Percentiles rank a stretch among this genome's conserved stretches.
phyloP scores from a whole-genome alignment of 805 yeast genomes.

The Phaffomyces opuntiae region DNA sequence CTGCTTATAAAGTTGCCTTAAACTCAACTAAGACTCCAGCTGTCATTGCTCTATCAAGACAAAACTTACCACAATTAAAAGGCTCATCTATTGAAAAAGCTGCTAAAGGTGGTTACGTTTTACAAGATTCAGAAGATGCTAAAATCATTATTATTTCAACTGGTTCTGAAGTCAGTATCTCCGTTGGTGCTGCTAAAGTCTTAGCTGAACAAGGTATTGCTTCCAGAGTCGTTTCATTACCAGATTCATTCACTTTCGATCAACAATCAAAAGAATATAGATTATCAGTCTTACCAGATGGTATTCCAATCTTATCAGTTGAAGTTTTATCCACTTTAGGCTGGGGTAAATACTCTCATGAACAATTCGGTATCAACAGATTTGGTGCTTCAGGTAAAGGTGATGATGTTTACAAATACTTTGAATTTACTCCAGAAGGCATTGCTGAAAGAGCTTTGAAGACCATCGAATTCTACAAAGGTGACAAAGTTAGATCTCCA shows the following conservation, averaged over 20 bases:
- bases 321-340: constrained; percentile 91
- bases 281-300: constrained; percentile 88
- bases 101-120: constrained; percentile 87
- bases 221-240: constrained; percentile 83
- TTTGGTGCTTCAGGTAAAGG: constrained; percentile 97
- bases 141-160: constrained; percentile 78
- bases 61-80: constrained; percentile 85
- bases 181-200: constrained; percentile 75
- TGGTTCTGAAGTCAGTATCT: constrained; percentile 85
- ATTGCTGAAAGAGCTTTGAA: constrained; percentile 78
- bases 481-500: constrained; percentile 64
- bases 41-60: constrained; percentile 75
- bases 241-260: constrained; percentile 89
- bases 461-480: constrained; percentile 80
- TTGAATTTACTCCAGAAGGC: constrained; percentile 91
- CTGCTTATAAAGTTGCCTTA: constrained; percentile 67
- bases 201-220: constrained; percentile 59
- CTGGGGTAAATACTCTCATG: constrained; percentile 94
- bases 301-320: constrained; percentile 85
- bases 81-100: constrained; percentile 92
- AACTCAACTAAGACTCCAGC: constrained; percentile 61
- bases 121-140: constrained; percentile 51
- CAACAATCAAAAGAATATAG: constrained; percentile 73
- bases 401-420: constrained; percentile 69
- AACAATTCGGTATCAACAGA: constrained; percentile 90